A percentile compares a stretch with the other conserved stretches of the same genome.
These are phyloP conservation scores for Zygosaccharomyces lentus DNA, from an alignment of 805 yeast genomes.

Conservation along the genomic window DNA sequence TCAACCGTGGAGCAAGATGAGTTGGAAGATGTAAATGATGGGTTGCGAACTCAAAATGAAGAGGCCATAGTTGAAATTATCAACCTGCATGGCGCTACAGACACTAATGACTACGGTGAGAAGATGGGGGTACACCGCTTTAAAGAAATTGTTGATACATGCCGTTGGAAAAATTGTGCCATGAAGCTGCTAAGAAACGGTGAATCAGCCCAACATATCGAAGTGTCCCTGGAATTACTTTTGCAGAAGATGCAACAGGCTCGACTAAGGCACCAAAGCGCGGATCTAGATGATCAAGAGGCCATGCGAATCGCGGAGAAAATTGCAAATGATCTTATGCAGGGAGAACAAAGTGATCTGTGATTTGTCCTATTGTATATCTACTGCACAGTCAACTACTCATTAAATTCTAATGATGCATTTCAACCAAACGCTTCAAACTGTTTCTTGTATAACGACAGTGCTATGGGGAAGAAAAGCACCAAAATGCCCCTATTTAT, in stretches of 20 bases:
- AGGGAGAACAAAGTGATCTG: not conserved
- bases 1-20: conserved; percentile 19
- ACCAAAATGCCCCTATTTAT: conserved; percentile 26
- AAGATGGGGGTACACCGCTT: conserved; percentile 42
- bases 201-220: not conserved
- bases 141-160: conserved; percentile 44
- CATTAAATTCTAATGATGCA: not conserved
- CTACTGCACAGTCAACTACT: not conserved
- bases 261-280: conserved; percentile 14
- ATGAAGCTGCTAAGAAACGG: not conserved
- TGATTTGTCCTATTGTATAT: not conserved
- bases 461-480: conserved; percentile 27
- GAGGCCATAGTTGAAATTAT: conserved; percentile 40
- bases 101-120: conserved; percentile 42
- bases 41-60: not conserved
- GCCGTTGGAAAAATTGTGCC: conserved; percentile 41
- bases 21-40: conserved; percentile 38
- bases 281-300: conserved; percentile 11
- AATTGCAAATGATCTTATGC: conserved; percentile 21
- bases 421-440: conserved; percentile 3
- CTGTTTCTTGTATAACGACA: conserved; percentile 23
- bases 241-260: conserved; percentile 21
- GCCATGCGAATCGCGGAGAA: conserved; percentile 22
- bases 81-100: conserved; percentile 24
- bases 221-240: conserved; percentile 9